Conservation (phyloP, 2,329 filamentous ascomycete species). For the Fusarium staphyleae region DNA sequence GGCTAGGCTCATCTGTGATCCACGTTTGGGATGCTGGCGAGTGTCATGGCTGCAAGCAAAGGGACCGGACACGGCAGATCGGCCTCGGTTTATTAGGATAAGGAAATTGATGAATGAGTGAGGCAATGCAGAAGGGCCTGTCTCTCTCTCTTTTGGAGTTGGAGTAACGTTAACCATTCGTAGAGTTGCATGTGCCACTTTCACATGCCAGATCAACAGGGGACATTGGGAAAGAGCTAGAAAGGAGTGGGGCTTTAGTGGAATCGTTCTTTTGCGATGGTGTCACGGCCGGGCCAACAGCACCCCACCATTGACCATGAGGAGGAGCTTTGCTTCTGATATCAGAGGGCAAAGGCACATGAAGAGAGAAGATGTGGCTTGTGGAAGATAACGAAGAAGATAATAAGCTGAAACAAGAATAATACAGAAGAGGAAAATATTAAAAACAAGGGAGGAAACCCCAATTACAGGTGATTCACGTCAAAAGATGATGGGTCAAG, state of each 20-base stretch:
- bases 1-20: conserved; percentile 16
- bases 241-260: conserved; percentile 27
- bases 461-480: too few species aligned
- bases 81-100: conserved; percentile 23
- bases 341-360: not conserved
- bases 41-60: conserved; percentile 8
- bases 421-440: not conserved
- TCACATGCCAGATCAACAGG: conserved; percentile 42
- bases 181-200: conserved; percentile 30
- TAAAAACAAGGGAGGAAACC: conserved; percentile 15
- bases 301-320: conserved; percentile 28
- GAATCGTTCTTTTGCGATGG: conserved; percentile 33
- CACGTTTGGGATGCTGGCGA: conserved; percentile 12
- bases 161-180: not conserved
- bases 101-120: conserved; percentile 9
- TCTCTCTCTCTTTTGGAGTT: conserved; percentile 5
- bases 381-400: not conserved
- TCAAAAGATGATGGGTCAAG: conserved; percentile 7
- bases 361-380: not conserved
- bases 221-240: conserved; percentile 8
- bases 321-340: not conserved
- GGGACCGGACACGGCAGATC: conserved; percentile 1
- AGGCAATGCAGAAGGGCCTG: conserved; percentile 13
- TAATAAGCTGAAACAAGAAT: not conserved
- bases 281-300: conserved; percentile 35